Base-by-base conservation (phyloP, 495 filamentous ascomycete species). In the Bombardia bombarda region DNA sequence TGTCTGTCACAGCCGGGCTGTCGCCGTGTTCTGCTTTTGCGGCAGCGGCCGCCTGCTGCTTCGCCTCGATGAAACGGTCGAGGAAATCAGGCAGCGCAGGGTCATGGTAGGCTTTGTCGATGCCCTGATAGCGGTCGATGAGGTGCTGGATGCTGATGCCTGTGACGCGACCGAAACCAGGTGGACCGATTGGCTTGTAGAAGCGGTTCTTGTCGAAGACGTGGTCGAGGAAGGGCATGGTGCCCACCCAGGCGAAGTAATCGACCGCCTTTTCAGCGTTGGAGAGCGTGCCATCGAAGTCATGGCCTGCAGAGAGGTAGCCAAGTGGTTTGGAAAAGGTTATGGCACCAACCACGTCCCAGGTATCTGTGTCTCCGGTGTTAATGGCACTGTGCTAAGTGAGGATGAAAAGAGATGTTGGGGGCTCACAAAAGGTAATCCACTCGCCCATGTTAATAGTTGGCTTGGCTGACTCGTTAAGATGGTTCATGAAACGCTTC, bases 261-360 rank as follows among this genome's bases (percentile, higher is more conserved):
- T 49, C 46, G 24, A 47, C 22, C 4, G 40, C 30, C 10, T 49
- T 51, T 7, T 46, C 42, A 24, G 43, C 40, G 16, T 26, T 47
- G 10, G 14, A 5, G n/a, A 56, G 23, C 3, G 49, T 50, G 3
- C 40, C 38, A 39, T 57, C 53, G 24, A 53, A 53, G 23, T 51
- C 53, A n/a, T 1, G 26, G 14, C 58, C 65, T 9, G 56, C 43
- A n/a, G 61, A 51, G 17, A 70, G 38, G 38, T 64, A 66, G 34
- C 67, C 65, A 34, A 64, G 48, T 1, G 52, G 55, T 21, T 61
- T 43, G 45, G 51, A 50, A 38, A 68, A 68, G 30, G 64, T 61
- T 5, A 56, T 40, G 25, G 52, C 50, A 6, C 47, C 47, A 18
- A 53, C 33, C 4, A 65, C 55, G 34, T 67, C 64, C 62, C 62